These are phyloP conservation scores for Rhododendron ferrugineum DNA, from an alignment of 148 eudicot species.

Conservation along the genomic window DNA sequence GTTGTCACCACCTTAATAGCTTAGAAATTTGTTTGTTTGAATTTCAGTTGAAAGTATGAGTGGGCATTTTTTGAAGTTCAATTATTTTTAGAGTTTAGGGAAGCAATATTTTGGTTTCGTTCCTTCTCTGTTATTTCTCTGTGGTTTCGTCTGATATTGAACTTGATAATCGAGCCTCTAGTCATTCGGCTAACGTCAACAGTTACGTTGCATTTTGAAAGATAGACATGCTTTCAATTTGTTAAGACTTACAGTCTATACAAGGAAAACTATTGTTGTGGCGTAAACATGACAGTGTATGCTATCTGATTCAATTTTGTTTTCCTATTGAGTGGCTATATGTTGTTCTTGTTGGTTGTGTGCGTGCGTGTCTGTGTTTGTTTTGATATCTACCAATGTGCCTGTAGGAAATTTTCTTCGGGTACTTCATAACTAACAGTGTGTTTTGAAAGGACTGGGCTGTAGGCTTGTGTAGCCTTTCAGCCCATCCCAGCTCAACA, in stretches of 20 bases:
- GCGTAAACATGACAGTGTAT: not conserved
- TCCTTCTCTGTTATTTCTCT: not conserved
- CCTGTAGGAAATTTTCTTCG: not conserved
- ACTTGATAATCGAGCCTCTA: not conserved
- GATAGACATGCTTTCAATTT: not conserved
- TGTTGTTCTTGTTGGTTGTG: not conserved
- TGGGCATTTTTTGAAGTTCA: not conserved
- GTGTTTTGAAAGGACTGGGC: not conserved
- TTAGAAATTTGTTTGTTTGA: not conserved
- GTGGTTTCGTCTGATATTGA: slow-evolving; percentile 1
- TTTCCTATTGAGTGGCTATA: not conserved
- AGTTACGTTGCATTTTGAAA: not conserved
- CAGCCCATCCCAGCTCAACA: not conserved
- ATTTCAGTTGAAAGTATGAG: not conserved
- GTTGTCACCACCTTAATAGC: not conserved
- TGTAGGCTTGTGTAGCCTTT: not conserved
- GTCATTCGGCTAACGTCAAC: not conserved
- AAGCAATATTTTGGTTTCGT: not conserved
- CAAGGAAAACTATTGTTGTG: not conserved
- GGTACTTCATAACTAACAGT: not conserved
- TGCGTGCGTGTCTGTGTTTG: not conserved
- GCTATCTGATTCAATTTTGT: not conserved
- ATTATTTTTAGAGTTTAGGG: not conserved
- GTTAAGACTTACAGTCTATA: not conserved
- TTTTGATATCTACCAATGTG: not conserved